Evolutionary conservation across 2,329 filamentous ascomycete genomes (phyloP).

Genomic region (Didymella exigua): DNA sequence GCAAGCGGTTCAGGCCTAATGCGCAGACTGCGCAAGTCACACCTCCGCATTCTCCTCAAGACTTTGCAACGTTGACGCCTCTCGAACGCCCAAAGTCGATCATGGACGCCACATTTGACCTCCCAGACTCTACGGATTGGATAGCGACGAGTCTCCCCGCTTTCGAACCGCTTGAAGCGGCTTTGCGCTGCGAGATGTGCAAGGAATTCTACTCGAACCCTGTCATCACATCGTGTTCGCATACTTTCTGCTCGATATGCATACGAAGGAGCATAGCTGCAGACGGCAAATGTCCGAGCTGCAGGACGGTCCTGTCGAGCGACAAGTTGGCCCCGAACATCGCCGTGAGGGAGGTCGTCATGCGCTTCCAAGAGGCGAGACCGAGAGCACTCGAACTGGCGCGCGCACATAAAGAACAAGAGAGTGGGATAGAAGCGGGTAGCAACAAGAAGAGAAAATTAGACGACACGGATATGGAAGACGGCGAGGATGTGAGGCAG

Average conservation of each 20-base stretch:
- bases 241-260: constrained; percentile 96
- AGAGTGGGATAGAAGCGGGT: constrained; percentile 12
- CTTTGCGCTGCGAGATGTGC: constrained; percentile 93
- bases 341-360: constrained; percentile 82
- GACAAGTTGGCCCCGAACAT: constrained; percentile 83
- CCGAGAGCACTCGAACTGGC: constrained; percentile 69
- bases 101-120: constrained; percentile 47
- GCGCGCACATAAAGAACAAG: constrained; percentile 48
- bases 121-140: constrained; percentile 87
- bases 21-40: constrained; percentile 17
- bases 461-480: constrained; percentile 56
- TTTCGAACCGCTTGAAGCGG: constrained; percentile 76
- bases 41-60: constrained; percentile 11
- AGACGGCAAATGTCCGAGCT: constrained; percentile 88
- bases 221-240: constrained; percentile 91
- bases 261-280: constrained; percentile 83
- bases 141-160: constrained; percentile 69
- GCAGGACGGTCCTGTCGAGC: constrained; percentile 79
- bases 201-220: constrained; percentile 96
- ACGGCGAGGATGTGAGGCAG: constrained; percentile 41
- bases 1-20: constrained; percentile 14
- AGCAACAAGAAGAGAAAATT: constrained; percentile 57
- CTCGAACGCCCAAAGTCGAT: constrained; percentile 10
- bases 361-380: constrained; percentile 73
- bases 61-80: not conserved